Evolutionary conservation across 352 stramenopile species (phyloP), one percentile per base, ranked within the genome.

Genomic region (Globisporangium paddicum): DNA sequence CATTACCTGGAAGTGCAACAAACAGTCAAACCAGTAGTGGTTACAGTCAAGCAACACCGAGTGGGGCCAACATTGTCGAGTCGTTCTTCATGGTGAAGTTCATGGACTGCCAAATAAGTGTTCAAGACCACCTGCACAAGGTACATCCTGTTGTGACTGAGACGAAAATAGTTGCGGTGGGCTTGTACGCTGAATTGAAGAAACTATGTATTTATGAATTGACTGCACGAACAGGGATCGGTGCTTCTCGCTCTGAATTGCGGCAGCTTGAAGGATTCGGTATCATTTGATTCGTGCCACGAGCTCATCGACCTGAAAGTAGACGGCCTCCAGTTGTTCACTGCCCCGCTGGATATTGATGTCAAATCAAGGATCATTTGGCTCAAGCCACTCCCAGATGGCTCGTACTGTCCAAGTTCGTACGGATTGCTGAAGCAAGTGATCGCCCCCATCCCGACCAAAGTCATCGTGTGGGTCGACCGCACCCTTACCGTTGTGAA

Each of bases 61-160:
- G 19, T 48, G 54, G 30, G 18, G 54, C 46, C 7, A 59, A 57
- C 46, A 57, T 79, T n/a, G 69, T 79, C 8, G 65, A 83, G 8
- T 68, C 77, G 2, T 89, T 88, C 42, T 62, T 92, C 16, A 77
- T 88, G 48, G 71, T 92, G 9, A 83, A 84, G 26, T 89, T 92
- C 28, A 71, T 87, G 62, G 84, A 94, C 53, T 85, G 70, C n/a
- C 84, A 94, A 64, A 73, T 92, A 35, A 89, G 68, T 47, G 38
- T 90, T n/a, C 82, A 90, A 64, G 81, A 92, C 37, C 64, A 76
- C 11, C 28, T 64, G 6, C 66, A 88, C 63, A 92, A 92, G 72
- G 73, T 83, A 63, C 32, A 4, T 30, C 0, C 14, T 30, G 18
- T 46, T 13, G 34, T 13, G 25, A 58, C 1, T 1, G 44, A 14